Conservation (phyloP, 495 filamentous ascomycete genomes). For the Penicillium bialowiezense region DNA sequence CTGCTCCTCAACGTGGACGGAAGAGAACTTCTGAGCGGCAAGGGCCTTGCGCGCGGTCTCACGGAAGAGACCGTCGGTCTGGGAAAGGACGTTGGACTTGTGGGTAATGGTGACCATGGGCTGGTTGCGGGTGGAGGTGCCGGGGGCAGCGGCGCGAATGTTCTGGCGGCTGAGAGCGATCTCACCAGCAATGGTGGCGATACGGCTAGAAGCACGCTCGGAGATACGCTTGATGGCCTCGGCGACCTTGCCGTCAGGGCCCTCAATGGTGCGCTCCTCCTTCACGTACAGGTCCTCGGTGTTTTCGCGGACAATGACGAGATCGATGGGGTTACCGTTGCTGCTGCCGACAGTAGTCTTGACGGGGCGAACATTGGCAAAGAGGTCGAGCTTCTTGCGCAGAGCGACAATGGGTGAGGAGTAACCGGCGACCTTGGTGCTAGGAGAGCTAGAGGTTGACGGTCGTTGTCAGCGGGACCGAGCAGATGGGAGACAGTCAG, state of each 20-base stretch:
- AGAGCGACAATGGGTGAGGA: conserved; percentile 96
- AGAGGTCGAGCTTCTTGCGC: conserved; percentile 90
- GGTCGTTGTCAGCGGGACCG: conserved; percentile 2
- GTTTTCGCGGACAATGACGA: conserved; percentile 98
- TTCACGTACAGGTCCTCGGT: conserved; percentile 99
- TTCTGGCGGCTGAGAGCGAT: conserved; percentile 85
- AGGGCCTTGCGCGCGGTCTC: conserved; percentile 71
- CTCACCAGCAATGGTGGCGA: conserved; percentile 90
- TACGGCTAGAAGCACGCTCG: conserved; percentile 74
- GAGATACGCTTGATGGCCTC: conserved; percentile 98
- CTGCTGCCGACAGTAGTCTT: conserved; percentile 65
- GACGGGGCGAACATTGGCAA: conserved; percentile 96
- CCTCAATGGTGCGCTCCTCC: conserved; percentile 80
- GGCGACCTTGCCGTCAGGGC: conserved; percentile 74
- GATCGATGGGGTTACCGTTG: conserved; percentile 70
- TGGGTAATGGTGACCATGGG: conserved; percentile 95
- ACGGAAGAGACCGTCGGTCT: conserved; percentile 96
- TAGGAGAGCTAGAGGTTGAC: conserved; percentile 61
- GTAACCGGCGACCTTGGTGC: conserved; percentile 86
- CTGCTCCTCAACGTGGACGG: conserved; percentile 84
- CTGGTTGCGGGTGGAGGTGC: conserved; percentile 54
- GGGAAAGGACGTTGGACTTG: conserved; percentile 95
- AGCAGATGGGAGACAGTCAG: neutral
- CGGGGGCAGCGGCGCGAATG: conserved; percentile 56
- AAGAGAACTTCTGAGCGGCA: conserved; percentile 55